A percentile compares a stretch with the other conserved stretches of the same genome.
phyloP scores from a whole-genome alignment of 176 grass and related monocot genomes.

The Zizania latifolia region DNA sequence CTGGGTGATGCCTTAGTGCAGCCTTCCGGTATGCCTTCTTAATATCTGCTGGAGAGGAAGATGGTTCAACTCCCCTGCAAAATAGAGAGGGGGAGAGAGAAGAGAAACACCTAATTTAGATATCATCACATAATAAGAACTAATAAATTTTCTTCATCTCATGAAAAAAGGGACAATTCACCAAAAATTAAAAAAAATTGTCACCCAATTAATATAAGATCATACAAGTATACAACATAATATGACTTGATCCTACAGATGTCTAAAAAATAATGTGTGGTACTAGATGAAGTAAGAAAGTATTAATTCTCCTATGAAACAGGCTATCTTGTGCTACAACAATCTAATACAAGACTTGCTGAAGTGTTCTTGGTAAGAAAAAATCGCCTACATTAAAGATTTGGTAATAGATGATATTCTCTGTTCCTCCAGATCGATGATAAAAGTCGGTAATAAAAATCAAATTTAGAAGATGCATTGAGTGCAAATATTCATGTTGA shows the following conservation, averaged over 20 bases:
- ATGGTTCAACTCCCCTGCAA: conserved; percentile 72
- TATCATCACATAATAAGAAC: conserved; percentile 16
- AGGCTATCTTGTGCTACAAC: not conserved
- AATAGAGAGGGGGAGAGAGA: not conserved
- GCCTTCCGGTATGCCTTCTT: conserved; percentile 97
- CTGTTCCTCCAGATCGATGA: not conserved
- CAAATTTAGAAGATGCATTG: not conserved
- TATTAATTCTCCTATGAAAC: not conserved
- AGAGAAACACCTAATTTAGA: conserved; percentile 6
- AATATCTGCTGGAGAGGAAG: conserved; percentile 65
- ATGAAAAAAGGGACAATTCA: conserved; percentile 1
- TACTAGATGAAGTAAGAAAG: not conserved
- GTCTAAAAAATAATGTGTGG: not conserved
- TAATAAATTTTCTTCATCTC: conserved; percentile 23
- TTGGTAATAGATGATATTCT: not conserved
- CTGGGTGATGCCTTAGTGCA: conserved; percentile 90
- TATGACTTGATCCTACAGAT: not conserved
- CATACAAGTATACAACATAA: not conserved
- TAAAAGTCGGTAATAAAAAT: conserved; percentile 6
- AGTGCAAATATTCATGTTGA: not conserved
- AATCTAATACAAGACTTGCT: not conserved
- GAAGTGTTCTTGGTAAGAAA: not conserved
- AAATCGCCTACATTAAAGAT: not conserved
- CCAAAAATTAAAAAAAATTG: not conserved
- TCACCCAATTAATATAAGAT: not conserved